Conservation (phyloP, 306 rosid genomes). For the Castanospermum australe region DNA sequence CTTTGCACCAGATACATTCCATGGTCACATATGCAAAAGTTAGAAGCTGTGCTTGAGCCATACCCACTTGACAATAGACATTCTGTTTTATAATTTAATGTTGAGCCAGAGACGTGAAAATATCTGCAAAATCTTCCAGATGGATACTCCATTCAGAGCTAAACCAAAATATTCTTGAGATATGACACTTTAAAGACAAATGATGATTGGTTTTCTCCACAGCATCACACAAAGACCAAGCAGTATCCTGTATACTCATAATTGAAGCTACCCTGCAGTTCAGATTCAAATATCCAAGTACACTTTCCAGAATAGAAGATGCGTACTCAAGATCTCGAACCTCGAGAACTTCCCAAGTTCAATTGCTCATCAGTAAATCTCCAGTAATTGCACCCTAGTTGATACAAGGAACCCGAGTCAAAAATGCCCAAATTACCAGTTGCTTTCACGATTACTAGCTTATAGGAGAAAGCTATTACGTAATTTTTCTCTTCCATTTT, state of each 20-base stretch:
- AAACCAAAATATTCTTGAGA: neutral
- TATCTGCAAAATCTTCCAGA: neutral
- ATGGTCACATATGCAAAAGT: neutral
- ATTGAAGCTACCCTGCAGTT: neutral
- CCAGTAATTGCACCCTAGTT: neutral
- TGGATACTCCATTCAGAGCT: neutral
- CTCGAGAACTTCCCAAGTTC: neutral
- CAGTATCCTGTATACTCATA: neutral
- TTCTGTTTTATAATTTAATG: neutral
- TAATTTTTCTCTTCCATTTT: neutral
- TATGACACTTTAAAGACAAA: neutral
- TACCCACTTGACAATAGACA: neutral
- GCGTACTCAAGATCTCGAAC: neutral
- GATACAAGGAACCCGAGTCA: neutral
- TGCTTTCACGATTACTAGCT: neutral
- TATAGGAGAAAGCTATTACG: neutral
- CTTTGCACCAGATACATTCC: neutral
- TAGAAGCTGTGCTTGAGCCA: neutral
- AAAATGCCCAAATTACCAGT: neutral
- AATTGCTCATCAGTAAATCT: slow-evolving; percentile 2
- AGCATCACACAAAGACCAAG: neutral
- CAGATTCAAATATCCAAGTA: neutral
- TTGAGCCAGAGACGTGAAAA: neutral
- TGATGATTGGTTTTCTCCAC: neutral
- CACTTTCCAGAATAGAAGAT: neutral